Evolutionary conservation across 2,329 filamentous ascomycete species (phyloP).

Genomic region (Fusarium sp.): DNA sequence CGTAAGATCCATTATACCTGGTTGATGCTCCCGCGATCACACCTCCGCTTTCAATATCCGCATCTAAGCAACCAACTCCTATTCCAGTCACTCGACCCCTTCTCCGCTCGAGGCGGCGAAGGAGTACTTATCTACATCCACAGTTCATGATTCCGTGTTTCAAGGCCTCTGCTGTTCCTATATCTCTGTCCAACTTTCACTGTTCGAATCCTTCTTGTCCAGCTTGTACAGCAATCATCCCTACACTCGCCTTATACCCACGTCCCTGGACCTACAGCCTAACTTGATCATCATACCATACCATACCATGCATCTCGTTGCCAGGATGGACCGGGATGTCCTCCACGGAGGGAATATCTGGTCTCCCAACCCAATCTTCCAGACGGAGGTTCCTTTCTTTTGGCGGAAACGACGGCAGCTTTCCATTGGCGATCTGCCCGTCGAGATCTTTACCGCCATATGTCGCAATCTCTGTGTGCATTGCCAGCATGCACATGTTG

Average conservation of each 20-base stretch:
- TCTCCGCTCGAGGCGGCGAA: neutral
- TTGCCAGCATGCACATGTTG: constrained; percentile 40
- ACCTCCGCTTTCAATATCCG: constrained; percentile 12
- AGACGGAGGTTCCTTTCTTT: constrained; percentile 12
- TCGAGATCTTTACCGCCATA: constrained; percentile 43
- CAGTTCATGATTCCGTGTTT: neutral
- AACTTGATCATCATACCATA: constrained; percentile 7
- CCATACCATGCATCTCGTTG: constrained; percentile 39
- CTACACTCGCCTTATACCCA: constrained; percentile 1
- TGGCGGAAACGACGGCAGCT: constrained; percentile 21
- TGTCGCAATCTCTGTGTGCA: constrained; percentile 43
- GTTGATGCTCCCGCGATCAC: constrained; percentile 32
- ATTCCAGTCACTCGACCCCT: neutral
- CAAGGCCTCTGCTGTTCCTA: neutral
- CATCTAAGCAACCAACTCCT: constrained; percentile 13
- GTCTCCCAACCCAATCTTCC: constrained; percentile 23
- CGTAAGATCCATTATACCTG: constrained; percentile 27
- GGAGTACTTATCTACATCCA: neutral
- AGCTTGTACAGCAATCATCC: neutral
- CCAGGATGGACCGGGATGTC: constrained; percentile 38
- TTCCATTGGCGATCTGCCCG: constrained; percentile 38
- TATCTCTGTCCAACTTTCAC: constrained; percentile 1
- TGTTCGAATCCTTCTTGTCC: neutral
- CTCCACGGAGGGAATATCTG: constrained; percentile 30
- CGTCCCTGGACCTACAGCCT: constrained; percentile 7